Conservation (phyloP, 1,284 basidiomycete species). For the Veloporphyrellus conicus region DNA sequence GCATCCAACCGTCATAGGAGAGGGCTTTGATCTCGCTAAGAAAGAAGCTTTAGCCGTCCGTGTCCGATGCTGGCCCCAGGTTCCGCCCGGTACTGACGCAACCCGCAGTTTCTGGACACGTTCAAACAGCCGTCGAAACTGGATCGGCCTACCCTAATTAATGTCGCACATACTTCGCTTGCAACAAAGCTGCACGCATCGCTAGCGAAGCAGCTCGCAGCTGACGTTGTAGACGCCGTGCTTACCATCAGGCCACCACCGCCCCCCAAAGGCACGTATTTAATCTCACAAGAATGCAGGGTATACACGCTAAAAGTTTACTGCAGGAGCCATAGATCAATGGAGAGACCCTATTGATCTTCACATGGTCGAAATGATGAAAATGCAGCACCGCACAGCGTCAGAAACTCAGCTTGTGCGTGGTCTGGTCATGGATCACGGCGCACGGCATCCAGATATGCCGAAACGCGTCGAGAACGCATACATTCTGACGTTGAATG, state of each 20-base stretch:
- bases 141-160: conserved; percentile 88
- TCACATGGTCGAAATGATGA: conserved; percentile 99
- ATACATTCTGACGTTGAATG: conserved; percentile 93
- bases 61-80: conserved; percentile 21
- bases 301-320: conserved; percentile 25
- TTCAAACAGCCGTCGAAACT: conserved; percentile 77
- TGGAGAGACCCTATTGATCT: conserved; percentile 91
- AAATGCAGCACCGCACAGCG: conserved; percentile 99
- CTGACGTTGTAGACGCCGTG: conserved; percentile 95
- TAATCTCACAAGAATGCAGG: conserved; percentile 15
- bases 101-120: conserved; percentile 79
- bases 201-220: conserved; percentile 85
- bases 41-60: conserved; percentile 85
- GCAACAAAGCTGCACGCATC: conserved; percentile 86
- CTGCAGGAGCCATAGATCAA: conserved; percentile 56
- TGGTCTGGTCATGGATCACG: conserved; percentile 93
- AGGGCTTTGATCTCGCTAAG: conserved; percentile 97
- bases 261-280: conserved; percentile 51
- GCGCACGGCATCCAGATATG: conserved; percentile 98
- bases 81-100: conserved; percentile 15
- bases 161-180: conserved; percentile 91
- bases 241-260: conserved; percentile 78
- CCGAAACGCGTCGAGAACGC: conserved; percentile 98
- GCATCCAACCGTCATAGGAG: conserved; percentile 92
- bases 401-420: conserved; percentile 97